phyloP scores from a whole-genome alignment of 2,329 filamentous ascomycete species.

The Diaporthe sp. region DNA sequence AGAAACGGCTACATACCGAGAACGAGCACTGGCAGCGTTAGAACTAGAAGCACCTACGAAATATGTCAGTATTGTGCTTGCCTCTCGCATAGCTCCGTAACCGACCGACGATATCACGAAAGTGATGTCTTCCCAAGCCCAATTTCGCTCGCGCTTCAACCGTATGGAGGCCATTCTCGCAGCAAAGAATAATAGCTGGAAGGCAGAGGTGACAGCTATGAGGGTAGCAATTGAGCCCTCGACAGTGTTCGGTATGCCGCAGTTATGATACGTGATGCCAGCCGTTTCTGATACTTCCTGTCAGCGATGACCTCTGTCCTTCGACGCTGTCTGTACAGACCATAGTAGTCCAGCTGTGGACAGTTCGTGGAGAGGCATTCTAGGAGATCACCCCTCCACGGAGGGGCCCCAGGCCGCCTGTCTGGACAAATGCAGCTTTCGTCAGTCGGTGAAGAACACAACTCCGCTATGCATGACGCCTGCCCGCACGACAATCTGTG shows the following conservation, averaged over 20 bases:
- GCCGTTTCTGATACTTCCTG: constrained; percentile 1
- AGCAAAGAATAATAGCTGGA: neutral
- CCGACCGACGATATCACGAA: constrained; percentile 6
- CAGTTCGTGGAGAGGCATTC: neutral
- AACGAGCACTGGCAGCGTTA: constrained; percentile 2
- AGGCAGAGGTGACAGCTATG: neutral
- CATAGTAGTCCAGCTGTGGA: constrained; percentile 10
- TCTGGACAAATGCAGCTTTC: constrained; percentile 6
- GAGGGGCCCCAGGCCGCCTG: neutral
- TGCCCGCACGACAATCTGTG: neutral
- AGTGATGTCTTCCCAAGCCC: constrained; percentile 21
- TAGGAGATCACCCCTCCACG: neutral
- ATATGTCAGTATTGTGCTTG: neutral
- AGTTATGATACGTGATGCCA: constrained; percentile 6
- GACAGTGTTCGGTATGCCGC: neutral
- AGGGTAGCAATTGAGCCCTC: neutral
- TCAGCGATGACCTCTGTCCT: neutral
- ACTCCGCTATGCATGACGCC: neutral
- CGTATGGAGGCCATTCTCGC: constrained; percentile 9
- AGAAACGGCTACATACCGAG: neutral
- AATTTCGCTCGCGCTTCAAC: neutral
- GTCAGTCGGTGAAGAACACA: constrained; percentile 3
- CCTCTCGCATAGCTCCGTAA: neutral
- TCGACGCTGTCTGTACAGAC: neutral
- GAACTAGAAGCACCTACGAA: neutral